Evolutionary conservation across 148 eudicot species (phyloP), one percentile per base, ranked within the genome.

Genomic region (Camellia sinensis): DNA sequence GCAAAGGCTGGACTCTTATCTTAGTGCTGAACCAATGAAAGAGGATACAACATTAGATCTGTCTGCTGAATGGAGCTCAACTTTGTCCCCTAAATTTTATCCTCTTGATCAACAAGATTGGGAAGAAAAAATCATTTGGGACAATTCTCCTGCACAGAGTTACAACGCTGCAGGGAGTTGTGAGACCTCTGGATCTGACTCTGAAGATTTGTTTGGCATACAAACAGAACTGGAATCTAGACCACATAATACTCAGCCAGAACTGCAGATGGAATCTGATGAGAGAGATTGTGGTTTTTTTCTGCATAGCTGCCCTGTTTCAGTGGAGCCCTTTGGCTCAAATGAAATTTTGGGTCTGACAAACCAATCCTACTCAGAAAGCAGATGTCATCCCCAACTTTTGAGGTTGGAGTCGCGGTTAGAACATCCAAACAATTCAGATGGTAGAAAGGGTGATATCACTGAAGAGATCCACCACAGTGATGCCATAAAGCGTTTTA

Each of bases 101-200:
- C 89, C 92, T 76, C 92, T 96, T 83, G 98, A 96, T 85, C 98
- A 94, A 84, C 89, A 89, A 74, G 92, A 92, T 82, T 96, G 99
- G 99, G 99, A 96, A 86, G 90, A 92, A 54, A 75, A 80, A 82
- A 96, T 96, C 78, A 86, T 96, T 56, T 96, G 97, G 98, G 92
- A 92, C 37, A 84, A 85, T 76, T 90, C 98, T 45, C 93, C 98
- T 79, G 43, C 80, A 22, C 74, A 84, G 40, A 87, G 83, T 85
- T 89, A 86, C 71, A 82, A 80, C 82, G 71, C 87, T 76, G 85
- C 83, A 43, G 97, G 87, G 80, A 89, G 92, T 86, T 88, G 75
- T 85, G 98, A 94, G 79, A 86, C 90, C 69, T 88, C 92, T 82
- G 95, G 92, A 68, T 88, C 87, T 43, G 95, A 92, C 73, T 85